These are phyloP conservation scores for Russula sp. DNA, from an alignment of 768 basidiomycete species.

Conservation along the genomic window DNA sequence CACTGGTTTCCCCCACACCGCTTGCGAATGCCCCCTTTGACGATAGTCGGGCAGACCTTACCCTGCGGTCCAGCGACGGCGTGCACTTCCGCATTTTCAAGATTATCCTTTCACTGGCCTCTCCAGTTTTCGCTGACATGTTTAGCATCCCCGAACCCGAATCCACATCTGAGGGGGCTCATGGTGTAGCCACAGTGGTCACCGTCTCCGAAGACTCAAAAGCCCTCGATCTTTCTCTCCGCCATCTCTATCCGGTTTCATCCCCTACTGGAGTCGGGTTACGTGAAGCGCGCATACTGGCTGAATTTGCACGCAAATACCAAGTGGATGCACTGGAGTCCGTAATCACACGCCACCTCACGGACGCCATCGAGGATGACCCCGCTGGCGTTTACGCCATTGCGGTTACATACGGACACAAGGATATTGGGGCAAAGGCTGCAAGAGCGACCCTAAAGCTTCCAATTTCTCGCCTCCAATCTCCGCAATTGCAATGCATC, in stretches of 20 bases:
- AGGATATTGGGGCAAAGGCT: neutral
- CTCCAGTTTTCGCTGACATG: constrained; percentile 10
- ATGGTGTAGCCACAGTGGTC: neutral
- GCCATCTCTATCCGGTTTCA: constrained; percentile 16
- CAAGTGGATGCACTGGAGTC: neutral
- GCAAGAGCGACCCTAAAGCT: neutral
- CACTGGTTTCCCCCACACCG: too few species aligned
- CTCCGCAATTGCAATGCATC: neutral
- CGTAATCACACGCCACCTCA: neutral
- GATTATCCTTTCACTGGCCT: constrained; percentile 13
- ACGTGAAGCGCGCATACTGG: neutral
- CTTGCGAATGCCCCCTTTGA: constrained; percentile 9
- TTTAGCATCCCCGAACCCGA: constrained; percentile 6
- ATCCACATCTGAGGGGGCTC: neutral
- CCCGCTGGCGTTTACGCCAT: constrained; percentile 18
- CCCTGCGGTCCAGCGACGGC: constrained; percentile 6
- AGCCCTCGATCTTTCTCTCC: constrained; percentile 10
- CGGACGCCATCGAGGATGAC: constrained; percentile 1
- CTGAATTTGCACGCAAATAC: constrained; percentile 18
- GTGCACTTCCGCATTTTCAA: constrained; percentile 17
- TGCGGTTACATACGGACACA: neutral
- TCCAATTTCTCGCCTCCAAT: neutral
- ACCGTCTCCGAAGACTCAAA: constrained; percentile 2
- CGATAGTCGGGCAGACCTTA: constrained; percentile 1
- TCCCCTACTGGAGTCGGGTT: neutral